Evolutionary conservation across 2,329 filamentous ascomycete genomes (phyloP), one percentile per base, ranked within the genome.

Genomic region (Colletotrichum falcatum): DNA sequence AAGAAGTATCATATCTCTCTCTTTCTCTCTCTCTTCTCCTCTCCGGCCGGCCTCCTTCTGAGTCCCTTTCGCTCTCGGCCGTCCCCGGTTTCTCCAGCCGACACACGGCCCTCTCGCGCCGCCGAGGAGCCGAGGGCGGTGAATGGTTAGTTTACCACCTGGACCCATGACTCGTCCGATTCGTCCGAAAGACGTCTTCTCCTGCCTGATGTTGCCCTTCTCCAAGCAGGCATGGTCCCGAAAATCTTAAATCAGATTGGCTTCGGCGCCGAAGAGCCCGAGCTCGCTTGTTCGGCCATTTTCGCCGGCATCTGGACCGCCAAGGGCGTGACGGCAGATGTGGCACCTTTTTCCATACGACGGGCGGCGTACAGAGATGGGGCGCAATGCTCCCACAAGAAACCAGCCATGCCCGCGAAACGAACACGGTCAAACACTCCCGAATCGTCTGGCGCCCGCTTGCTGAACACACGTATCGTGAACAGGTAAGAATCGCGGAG

Each of bases 161-260:
- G 26, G 12, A 55, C 20, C 68, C 64, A 63, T 67, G 64, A 67
- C 68, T 63, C 53, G 68, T 68, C 65, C 55, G 53, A 71, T 65
- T 63, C 58, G 59, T 68, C 68, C 55, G 53, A 63, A 59, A 16
- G 44, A 18, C 49, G 58, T 55, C n/a, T 59, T 63, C 53, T 26
- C 46, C 30, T 55, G 39, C 51, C 68, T 54, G n/a, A 30, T 26
- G 9, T 30, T 30, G 28, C 30, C 35, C 58, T 62, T 3, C 26
- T 33, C 12, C 16, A 49, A 61, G 58, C 48, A 53, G 56, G 5
- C 35, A 44, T 55, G 33, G 51, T 46, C 28, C 42, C 64, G 63
- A 67, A 53, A 67, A 59, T 42, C 58, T 70, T 61, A 61, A 61
- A 51, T 3, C 9, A 35, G 23, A 7, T 3, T 30, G n/a, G n/a